These are phyloP conservation scores for Serpula lacrymans DNA, from an alignment of 768 basidiomycete genomes.

Conservation along the genomic window DNA sequence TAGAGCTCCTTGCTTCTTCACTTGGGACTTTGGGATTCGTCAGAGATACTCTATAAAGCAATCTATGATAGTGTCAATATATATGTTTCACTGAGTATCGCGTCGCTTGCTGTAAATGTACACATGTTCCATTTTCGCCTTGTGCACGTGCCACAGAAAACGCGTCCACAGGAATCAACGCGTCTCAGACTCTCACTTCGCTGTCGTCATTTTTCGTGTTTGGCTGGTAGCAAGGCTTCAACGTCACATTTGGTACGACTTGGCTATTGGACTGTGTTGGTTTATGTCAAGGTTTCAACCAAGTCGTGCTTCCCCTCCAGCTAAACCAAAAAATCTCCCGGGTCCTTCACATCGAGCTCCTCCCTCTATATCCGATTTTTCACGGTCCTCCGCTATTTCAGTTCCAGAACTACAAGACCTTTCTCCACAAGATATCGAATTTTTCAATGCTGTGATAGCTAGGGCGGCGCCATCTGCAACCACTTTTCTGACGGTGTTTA, in stretches of 20 bases:
- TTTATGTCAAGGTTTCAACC: slow-evolving; percentile 47
- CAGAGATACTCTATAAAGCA: slow-evolving; percentile 61
- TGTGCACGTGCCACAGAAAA: too few species aligned
- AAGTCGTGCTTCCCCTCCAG: slow-evolving; percentile 45
- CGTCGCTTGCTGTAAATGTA: too few species aligned
- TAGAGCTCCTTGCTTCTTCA: slow-evolving; percentile 71
- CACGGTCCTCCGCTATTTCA: slow-evolving; percentile 38
- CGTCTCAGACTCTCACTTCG: too few species aligned
- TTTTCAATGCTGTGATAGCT: slow-evolving; percentile 72
- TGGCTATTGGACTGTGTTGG: too few species aligned
- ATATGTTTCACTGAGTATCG: too few species aligned
- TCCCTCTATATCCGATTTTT: slow-evolving; percentile 30
- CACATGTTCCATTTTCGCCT: too few species aligned
- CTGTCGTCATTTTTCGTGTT: too few species aligned
- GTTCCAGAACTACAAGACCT: slow-evolving; percentile 49
- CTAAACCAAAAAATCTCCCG: slow-evolving; percentile 19
- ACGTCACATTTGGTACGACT: too few species aligned
- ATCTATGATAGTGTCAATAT: too few species aligned
- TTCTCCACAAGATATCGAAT: slow-evolving; percentile 54
- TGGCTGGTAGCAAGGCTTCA: too few species aligned
- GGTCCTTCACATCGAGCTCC: slow-evolving; percentile 1
- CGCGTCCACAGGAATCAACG: too few species aligned
- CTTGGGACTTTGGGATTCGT: slow-evolving; percentile 77
- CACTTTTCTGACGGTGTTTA: slow-evolving; percentile 78
- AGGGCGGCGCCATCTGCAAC: slow-evolving; percentile 67